Base-by-base conservation (phyloP, 805 yeast species). In the Saccharomycopsis selenospora region DNA sequence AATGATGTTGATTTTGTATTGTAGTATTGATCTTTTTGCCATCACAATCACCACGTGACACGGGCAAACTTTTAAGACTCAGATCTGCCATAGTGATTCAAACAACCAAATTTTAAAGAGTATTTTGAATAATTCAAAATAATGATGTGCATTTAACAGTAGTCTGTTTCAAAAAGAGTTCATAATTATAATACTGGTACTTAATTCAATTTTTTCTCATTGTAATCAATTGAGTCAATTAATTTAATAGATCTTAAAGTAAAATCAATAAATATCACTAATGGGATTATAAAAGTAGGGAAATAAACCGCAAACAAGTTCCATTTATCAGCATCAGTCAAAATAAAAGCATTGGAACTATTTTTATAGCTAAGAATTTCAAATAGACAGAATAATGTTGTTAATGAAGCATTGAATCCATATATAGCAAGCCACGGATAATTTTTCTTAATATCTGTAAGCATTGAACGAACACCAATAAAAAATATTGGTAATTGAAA, bases 401-500 rank as follows among this genome's bases (percentile, higher is more conserved):
- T 88, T 45, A 84, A 67, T 3, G 82, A 68, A 0, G 97, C 98
- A 59, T 87, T 88, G 57, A 85, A 74, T 2, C 91, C 96, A 63
- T 93, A 91, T 4, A 81, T 58, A 11, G 77, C 66, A 55, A 82
- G 62, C 60, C 69, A 71, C 22, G 66, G 63, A 49, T 71, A 71
- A 14, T 68, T 59, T 17, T 58, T 56, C 27, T 42, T 51, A 42
- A 42, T 26, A 42, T 29, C 45, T 22, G 18, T 46, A 22, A 17
- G 42, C 17, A 43, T 55, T 49, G 43, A 64, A 55, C 26, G 51
- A 48, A 30, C 50, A 10, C 73, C 78, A 11, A 66, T 54, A 40
- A 78, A 58, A 63, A 93, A 93, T 25, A 85, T 69, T 1, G 99
- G 99, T 45, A 85, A 61, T 66, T 91, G 99, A 55, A 84, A 72